Conservation (phyloP, 176 grass and related monocot species). For the Secale cereale region DNA sequence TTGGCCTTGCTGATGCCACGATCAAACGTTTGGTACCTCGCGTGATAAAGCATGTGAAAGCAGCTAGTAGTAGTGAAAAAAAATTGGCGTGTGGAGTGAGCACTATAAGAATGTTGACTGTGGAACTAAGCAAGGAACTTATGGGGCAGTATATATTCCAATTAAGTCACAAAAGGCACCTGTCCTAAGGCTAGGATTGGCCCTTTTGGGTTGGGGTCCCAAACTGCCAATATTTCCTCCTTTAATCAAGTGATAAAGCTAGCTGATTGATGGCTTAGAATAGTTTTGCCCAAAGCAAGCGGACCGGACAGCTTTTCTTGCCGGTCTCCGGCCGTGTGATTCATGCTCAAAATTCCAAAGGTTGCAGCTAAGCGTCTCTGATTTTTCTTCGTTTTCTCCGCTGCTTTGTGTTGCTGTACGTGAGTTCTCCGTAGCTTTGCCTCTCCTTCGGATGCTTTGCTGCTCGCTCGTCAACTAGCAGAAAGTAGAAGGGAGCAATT, state of each 20-base stretch:
- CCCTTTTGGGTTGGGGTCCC: not conserved
- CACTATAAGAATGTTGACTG: not conserved
- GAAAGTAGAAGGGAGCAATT: not conserved
- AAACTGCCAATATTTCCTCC: not conserved
- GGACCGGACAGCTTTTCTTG: not conserved
- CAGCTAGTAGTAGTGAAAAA: conserved; percentile 4
- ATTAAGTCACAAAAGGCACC: not conserved
- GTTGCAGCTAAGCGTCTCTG: no score
- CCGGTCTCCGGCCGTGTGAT: not conserved
- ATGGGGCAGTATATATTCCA: not conserved
- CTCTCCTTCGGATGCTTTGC: not conserved
- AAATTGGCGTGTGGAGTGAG: not conserved
- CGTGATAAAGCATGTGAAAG: conserved; percentile 12
- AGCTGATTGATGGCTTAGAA: not conserved
- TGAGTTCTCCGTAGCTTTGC: not conserved
- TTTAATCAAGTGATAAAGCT: not conserved
- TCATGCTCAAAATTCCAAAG: not conserved
- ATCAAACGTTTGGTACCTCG: not conserved
- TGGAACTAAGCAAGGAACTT: conserved; percentile 17
- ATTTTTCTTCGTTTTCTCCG: not conserved
- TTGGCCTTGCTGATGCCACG: not conserved
- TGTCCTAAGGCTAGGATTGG: not conserved
- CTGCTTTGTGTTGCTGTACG: not conserved
- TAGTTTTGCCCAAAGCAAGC: not conserved
- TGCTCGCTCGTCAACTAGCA: not conserved